Percentiles rank a stretch among this genome's conserved stretches.
These are phyloP conservation scores for Rhodotorula sp. DNA, from an alignment of 1,284 basidiomycete genomes.

Conservation along the genomic window DNA sequence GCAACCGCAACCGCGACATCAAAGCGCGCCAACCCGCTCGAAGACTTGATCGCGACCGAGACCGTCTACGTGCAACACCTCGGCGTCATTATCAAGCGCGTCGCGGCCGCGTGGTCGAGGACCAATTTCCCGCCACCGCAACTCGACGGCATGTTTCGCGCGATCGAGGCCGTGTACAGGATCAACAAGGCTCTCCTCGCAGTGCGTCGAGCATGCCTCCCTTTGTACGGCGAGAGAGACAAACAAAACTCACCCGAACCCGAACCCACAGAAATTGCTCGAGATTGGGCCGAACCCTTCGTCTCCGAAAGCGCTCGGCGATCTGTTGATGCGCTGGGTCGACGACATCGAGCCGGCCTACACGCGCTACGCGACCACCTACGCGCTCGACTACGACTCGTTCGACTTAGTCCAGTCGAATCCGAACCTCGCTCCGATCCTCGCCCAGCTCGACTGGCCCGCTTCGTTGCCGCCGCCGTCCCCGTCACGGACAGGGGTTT, in stretches of 20 bases:
- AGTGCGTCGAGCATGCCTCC: conserved; percentile 54
- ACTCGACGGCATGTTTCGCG: conserved; percentile 90
- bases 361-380: conserved; percentile 72
- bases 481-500: conserved; percentile 42
- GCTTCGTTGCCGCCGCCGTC: conserved; percentile 55
- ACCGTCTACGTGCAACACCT: conserved; percentile 88
- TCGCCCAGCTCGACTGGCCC: conserved; percentile 64
- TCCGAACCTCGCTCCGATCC: conserved; percentile 64
- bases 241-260: no score
- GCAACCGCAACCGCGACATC: not conserved
- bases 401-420: conserved; percentile 79
- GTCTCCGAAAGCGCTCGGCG: conserved; percentile 91
- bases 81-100: conserved; percentile 88
- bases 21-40: conserved; percentile 65
- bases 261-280: conserved; percentile 69
- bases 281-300: conserved; percentile 91
- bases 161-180: conserved; percentile 86
- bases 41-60: conserved; percentile 92
- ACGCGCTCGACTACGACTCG: conserved; percentile 71
- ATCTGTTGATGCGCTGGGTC: conserved; percentile 96
- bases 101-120: conserved; percentile 93
- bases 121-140: conserved; percentile 88
- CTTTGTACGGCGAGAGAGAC: not conserved
- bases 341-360: conserved; percentile 87
- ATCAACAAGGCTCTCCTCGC: conserved; percentile 76